phyloP scores from a whole-genome alignment of 371 early-diverging fungal genomes.

The Mucor circinelloides region DNA sequence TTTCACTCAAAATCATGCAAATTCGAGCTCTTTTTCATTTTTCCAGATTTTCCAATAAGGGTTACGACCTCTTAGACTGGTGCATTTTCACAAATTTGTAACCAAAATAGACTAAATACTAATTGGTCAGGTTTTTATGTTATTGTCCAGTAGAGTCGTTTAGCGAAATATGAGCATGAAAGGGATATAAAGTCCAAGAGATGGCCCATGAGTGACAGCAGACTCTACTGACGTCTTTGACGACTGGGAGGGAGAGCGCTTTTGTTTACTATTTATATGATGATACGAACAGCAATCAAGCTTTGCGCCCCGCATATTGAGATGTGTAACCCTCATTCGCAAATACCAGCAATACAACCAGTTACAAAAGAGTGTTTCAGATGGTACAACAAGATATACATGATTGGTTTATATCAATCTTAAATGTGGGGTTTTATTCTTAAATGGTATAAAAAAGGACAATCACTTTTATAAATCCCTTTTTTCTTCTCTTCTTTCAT shows the following conservation, averaged over 20 bases:
- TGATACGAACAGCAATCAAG: neutral
- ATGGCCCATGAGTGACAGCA: too few relatives aligned
- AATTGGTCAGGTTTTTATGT: constrained; percentile 1
- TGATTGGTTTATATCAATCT: constrained; percentile 8
- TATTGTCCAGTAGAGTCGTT: neutral
- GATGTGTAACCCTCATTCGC: neutral
- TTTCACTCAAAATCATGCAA: neutral
- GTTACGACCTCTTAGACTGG: neutral
- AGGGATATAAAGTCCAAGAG: neutral
- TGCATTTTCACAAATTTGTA: constrained; percentile 5
- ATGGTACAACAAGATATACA: constrained; percentile 1
- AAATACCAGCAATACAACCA: neutral
- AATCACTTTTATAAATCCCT: neutral
- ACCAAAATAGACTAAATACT: constrained; percentile 1
- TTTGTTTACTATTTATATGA: neutral
- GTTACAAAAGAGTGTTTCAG: constrained; percentile 7
- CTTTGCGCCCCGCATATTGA: constrained; percentile 1
- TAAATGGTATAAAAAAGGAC: constrained; percentile 6
- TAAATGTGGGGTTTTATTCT: constrained; percentile 10
- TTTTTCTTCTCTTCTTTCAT: constrained; percentile 10
- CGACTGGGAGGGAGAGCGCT: neutral
- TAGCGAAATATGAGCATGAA: too few relatives aligned
- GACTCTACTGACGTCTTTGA: too few relatives aligned
- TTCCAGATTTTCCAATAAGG: neutral
- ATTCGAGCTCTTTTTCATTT: neutral